Evolutionary conservation across 768 basidiomycete species (phyloP).

Genomic region (Phanerodontia chrysosporium): DNA sequence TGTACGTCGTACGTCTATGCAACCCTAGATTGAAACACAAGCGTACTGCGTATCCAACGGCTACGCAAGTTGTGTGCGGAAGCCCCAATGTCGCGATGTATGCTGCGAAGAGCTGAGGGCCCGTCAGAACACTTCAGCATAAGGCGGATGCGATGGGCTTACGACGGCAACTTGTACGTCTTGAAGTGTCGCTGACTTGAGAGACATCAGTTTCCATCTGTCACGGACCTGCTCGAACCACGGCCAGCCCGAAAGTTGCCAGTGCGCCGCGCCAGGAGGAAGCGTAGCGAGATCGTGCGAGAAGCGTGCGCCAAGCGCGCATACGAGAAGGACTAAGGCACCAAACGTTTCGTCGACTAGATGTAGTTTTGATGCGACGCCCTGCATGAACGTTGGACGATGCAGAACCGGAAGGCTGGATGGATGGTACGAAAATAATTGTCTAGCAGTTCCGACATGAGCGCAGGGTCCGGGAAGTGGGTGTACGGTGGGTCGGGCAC

Average conservation of each 20-base stretch:
- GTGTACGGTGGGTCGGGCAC: not conserved
- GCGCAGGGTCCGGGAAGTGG: conserved; percentile 20
- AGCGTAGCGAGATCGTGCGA: conserved; percentile 40
- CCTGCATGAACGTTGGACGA: conserved; percentile 22
- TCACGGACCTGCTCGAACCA: conserved; percentile 51
- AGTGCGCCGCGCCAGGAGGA: conserved; percentile 5
- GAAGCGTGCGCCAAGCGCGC: conserved; percentile 40
- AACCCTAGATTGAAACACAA: conserved; percentile 62
- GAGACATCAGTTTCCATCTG: conserved; percentile 45
- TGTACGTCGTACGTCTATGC: conserved; percentile 61
- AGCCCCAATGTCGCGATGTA: conserved; percentile 5
- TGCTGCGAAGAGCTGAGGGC: not conserved
- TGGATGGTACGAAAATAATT: conserved; percentile 37
- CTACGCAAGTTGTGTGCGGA: conserved; percentile 3
- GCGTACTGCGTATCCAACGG: conserved; percentile 44
- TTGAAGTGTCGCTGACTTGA: conserved; percentile 45
- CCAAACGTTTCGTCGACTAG: conserved; percentile 32
- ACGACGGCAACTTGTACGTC: conserved; percentile 63
- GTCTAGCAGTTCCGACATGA: conserved; percentile 35
- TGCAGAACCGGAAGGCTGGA: conserved; percentile 35
- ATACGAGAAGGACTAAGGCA: conserved; percentile 34
- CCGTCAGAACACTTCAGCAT: not conserved
- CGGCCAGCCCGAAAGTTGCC: conserved; percentile 29
- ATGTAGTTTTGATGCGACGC: conserved; percentile 28
- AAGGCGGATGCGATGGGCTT: conserved; percentile 22